Percentiles rank a stretch among this genome's conserved stretches.
Evolutionary conservation across 495 filamentous ascomycete genomes (phyloP).

Genomic region (Neurospora sp.): DNA sequence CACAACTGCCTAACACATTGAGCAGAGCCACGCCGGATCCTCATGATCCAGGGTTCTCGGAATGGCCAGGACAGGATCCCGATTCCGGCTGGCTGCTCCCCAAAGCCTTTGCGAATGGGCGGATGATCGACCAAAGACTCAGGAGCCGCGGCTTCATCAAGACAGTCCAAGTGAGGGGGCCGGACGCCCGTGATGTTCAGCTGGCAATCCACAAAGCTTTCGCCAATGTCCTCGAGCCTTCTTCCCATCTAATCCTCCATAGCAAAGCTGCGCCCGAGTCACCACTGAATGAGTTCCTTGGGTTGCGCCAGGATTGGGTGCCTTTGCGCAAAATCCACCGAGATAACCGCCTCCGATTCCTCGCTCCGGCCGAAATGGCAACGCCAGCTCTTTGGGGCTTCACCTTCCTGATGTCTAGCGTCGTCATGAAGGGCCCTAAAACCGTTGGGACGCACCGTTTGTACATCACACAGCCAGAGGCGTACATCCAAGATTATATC

Average conservation of each 20-base stretch:
- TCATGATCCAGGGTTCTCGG: constrained; percentile 31
- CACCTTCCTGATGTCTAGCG: constrained; percentile 50
- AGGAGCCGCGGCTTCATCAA: constrained; percentile 57
- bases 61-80: constrained; percentile 34
- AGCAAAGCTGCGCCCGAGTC: constrained; percentile 18
- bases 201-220: constrained; percentile 49
- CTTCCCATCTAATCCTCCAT: constrained; percentile 3
- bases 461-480: constrained; percentile 54
- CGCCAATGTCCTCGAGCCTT: constrained; percentile 36
- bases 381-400: constrained; percentile 57
- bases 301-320: constrained; percentile 47
- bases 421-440: constrained; percentile 46
- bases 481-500: constrained; percentile 50
- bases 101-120: constrained; percentile 45
- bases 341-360: constrained; percentile 53
- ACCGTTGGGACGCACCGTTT: constrained; percentile 43
- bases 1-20: constrained; percentile 38
- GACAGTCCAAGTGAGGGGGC: constrained; percentile 42
- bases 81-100: constrained; percentile 45
- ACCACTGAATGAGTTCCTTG: constrained; percentile 32
- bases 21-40: constrained; percentile 30
- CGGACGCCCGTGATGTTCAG: constrained; percentile 51
- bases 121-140: constrained; percentile 49
- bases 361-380: constrained; percentile 53
- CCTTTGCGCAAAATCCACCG: constrained; percentile 62